Base-by-base conservation (phyloP, 441 rosid genomes). In the Raphanus hybrid region DNA sequence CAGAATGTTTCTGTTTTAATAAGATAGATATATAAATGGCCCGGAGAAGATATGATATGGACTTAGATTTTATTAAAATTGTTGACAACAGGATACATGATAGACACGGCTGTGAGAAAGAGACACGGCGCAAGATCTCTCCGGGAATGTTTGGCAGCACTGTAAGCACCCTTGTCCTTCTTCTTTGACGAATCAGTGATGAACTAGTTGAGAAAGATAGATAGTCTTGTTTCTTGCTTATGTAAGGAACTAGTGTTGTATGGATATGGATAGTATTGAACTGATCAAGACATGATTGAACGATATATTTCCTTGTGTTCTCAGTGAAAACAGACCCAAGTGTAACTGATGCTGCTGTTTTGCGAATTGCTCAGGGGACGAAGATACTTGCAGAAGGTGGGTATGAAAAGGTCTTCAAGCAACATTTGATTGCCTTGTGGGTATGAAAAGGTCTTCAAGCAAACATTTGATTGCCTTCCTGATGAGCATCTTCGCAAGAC, bases 311-410 rank as follows among this genome's bases (percentile, higher is more conserved):
- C 7, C 8, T 57, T 11, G n/a, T 1, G 39, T 57, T 59, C 75
- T 57, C 82, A 90, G 94, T 90, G 87, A 90, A 85, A 80, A 90
- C 91, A 8, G 91, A 87, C 3, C 91, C 91, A 5, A 88, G 88
- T 83, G 80, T 90, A 43, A 85, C 91, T 0, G 94, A 90, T 80
- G 87, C 91, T 69, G 90, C 92, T 10, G 85, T 88, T 39, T 77
- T 89, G 7, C 80, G 89, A 73, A 87, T 90, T 69, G 91, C 92
- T 65, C 92, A 87, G 75, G 88, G 91, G 61, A 87, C 92, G 5
- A 90, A 87, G 68, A 87, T 87, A 41, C 80, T 88, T 59, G 91
- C 91, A 20, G 92, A 85, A 77, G 92, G 94, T 77, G 94, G 94
- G 35, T 83, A 85, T 57, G 94, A 90, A 41, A 90, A 88, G 81